Evolutionary conservation across 2,329 filamentous ascomycete species (phyloP), one percentile per base, ranked within the genome.

Genomic region (Diaporthe sp.): DNA sequence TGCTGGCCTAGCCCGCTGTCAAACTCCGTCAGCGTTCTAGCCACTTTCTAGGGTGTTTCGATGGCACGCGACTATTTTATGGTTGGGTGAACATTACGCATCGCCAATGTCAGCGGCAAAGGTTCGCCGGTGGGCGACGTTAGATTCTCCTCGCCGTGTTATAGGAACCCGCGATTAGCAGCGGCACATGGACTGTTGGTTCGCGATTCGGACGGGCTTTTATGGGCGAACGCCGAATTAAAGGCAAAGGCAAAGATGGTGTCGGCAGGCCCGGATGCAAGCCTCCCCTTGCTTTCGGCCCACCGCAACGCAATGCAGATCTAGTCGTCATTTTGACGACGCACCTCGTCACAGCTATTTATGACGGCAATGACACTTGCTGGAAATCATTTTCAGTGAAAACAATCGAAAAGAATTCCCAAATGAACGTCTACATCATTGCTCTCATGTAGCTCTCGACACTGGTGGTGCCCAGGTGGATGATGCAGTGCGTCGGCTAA

Each of bases 261-360:
- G 28, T 49, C 61, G 61, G 61, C 42, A 46, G 17, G 9, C 17
- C 28, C 61, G 61, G 61, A 34, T 65, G 42, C 25, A 6, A n/a
- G 15, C 42, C 15, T 49, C 61, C 61, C n/a, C 61, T 34, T 15
- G 61, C 9, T 3, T 10, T 49, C 28, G 61, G n/a, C 61, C 61
- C 61, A 34, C 61, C 25, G 39, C 42, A 28, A 46, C 25, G 28
- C 42, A 17, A n/a, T 65, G 61, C 28, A 65, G 61, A 65, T 49
- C 61, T 46, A 49, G 34, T 65, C 61, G 61, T 65, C 42, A 65
- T 65, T 65, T 65, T 65, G 61, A 65, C 42, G 61, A 65, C 8
- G 22, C 25, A 0, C 17, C 25, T 22, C 19, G 28, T 46, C 42
- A 49, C 4, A n/a, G 25, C 17, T 28, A 0, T 46, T 49, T n/a